Evolutionary conservation across 352 stramenopile genomes (phyloP).

Genomic region (Lagenidium giganteum): DNA sequence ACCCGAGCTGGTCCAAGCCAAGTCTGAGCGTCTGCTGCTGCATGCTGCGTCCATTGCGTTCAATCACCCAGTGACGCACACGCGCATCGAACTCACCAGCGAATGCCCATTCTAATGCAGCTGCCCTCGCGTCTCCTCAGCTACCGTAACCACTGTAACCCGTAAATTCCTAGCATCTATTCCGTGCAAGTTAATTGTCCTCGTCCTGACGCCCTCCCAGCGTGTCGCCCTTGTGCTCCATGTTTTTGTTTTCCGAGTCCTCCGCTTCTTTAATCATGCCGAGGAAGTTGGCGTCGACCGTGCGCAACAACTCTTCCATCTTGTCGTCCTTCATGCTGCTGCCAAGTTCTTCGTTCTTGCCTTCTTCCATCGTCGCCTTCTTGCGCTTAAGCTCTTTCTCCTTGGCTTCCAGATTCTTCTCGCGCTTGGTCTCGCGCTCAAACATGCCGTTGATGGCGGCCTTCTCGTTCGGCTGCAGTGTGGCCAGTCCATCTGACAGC

Average conservation of each 20-base stretch:
- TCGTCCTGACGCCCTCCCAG: conserved; percentile 26
- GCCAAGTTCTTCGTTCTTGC: conserved; percentile 54
- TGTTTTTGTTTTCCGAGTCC: conserved; percentile 88
- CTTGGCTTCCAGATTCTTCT: conserved; percentile 92
- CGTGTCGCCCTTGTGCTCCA: conserved; percentile 68
- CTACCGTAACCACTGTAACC: too few species aligned
- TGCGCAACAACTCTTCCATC: conserved; percentile 92
- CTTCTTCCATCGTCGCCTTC: conserved; percentile 81
- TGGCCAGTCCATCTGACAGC: conserved; percentile 90
- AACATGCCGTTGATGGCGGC: conserved; percentile 94
- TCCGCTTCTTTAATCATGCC: conserved; percentile 96
- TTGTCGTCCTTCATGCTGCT: conserved; percentile 85
- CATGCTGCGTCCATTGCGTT: conserved; percentile 10
- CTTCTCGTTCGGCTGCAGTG: conserved; percentile 93
- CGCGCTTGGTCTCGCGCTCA: conserved; percentile 95
- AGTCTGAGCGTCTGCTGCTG: conserved; percentile 30
- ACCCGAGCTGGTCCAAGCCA: conserved; percentile 26
- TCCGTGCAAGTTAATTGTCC: conserved; percentile 25
- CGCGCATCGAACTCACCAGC: conserved; percentile 6
- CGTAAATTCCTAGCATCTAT: too few species aligned
- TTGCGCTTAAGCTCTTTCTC: conserved; percentile 86
- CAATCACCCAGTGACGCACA: conserved; percentile 5
- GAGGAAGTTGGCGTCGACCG: conserved; percentile 93
- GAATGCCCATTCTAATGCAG: too few species aligned
- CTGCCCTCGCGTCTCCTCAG: too few species aligned